Conservation (phyloP, 805 yeast genomes). For the Candida anglica region DNA sequence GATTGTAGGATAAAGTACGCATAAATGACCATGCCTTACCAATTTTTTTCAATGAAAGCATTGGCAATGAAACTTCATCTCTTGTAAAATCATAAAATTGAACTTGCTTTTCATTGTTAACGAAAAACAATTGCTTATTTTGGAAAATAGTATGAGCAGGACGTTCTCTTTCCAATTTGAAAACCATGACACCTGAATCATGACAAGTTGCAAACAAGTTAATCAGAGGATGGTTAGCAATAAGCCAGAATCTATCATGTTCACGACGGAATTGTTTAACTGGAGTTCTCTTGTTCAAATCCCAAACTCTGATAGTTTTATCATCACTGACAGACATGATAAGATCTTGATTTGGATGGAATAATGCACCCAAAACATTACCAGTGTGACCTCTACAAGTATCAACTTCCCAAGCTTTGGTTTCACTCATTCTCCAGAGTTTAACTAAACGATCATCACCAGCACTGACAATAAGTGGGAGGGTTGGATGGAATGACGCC, state of each 20-base stretch:
- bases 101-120: slow-evolving; percentile 82
- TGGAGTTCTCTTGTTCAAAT: slow-evolving; percentile 86
- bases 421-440: slow-evolving; percentile 96
- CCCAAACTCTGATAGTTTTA: slow-evolving; percentile 96
- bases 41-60: slow-evolving; percentile 76
- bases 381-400: slow-evolving; percentile 97
- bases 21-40: slow-evolving; percentile 86
- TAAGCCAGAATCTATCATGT: slow-evolving; percentile 90
- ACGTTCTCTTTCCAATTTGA: slow-evolving; percentile 95
- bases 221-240: slow-evolving; percentile 83
- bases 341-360: slow-evolving; percentile 91
- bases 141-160: slow-evolving; percentile 80
- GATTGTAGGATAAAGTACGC: slow-evolving; percentile 83
- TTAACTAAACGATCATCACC: slow-evolving; percentile 95
- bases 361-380: slow-evolving; percentile 81
- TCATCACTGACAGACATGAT: slow-evolving; percentile 94
- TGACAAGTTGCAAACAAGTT: slow-evolving; percentile 95
- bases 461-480: slow-evolving; percentile 91
- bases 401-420: slow-evolving; percentile 99
- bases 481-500: slow-evolving; percentile 97
- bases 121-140: slow-evolving; percentile 63
- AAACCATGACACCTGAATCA: slow-evolving; percentile 96
- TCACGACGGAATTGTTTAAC: slow-evolving; percentile 94
- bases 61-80: slow-evolving; percentile 67
- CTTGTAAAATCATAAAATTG: slow-evolving; percentile 70